A percentile compares a stretch with the other conserved stretches of the same genome.
Conservation (phyloP, 495 filamentous ascomycete genomes). For the Glonium stellatum region DNA sequence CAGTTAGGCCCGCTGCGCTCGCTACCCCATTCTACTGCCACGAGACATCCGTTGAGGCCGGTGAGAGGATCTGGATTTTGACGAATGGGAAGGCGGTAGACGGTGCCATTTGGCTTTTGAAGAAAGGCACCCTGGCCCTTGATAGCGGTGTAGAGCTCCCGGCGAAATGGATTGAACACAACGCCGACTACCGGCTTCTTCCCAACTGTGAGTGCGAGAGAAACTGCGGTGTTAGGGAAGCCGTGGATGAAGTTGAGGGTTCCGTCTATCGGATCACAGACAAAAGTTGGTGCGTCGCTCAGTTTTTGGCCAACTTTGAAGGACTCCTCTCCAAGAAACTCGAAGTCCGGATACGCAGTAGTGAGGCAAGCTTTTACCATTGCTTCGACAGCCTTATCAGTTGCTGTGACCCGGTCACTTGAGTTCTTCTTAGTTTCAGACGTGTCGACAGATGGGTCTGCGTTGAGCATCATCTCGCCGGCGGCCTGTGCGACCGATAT, state of each 20-base stretch:
- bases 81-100: constrained; percentile 9
- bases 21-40: constrained; percentile 26
- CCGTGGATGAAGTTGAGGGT: constrained; percentile 28
- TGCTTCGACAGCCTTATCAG: constrained; percentile 21
- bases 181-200: constrained; percentile 25
- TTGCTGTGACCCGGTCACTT: constrained; percentile 20
- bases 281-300: constrained; percentile 19
- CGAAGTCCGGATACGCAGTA: constrained; percentile 10
- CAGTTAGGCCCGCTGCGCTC: constrained; percentile 25
- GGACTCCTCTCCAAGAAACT: constrained; percentile 27
- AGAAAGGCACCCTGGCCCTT: constrained; percentile 19
- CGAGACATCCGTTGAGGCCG: constrained; percentile 19
- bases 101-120: constrained; percentile 6
- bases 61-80: constrained; percentile 6
- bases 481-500: constrained; percentile 14
- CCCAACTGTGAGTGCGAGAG: constrained; percentile 19
- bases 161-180: constrained; percentile 22
- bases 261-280: constrained; percentile 27
- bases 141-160: constrained; percentile 19
- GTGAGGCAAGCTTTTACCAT: constrained; percentile 17
- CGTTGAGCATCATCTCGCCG: constrained; percentile 20
- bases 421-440: constrained; percentile 20
- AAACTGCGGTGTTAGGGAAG: constrained; percentile 24
- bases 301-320: constrained; percentile 22
- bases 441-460: constrained; percentile 15